These are phyloP conservation scores for Oryza longistaminata DNA, from an alignment of 176 grass and related monocot genomes.

Conservation along the genomic window DNA sequence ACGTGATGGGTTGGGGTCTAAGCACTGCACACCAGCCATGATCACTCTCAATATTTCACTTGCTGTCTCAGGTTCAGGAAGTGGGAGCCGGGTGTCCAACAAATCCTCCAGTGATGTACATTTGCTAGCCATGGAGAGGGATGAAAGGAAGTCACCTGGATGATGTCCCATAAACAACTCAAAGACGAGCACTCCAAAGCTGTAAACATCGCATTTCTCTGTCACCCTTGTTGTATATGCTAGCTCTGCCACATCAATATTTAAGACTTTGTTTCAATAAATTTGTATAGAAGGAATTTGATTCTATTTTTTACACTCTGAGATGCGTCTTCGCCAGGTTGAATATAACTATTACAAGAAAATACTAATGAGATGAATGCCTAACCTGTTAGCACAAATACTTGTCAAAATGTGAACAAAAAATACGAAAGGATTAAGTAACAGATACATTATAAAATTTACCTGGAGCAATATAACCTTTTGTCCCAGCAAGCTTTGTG, in stretches of 20 bases:
- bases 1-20: not conserved
- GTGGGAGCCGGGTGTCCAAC: slow-evolving; percentile 22
- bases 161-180: not conserved
- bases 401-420: too few relatives aligned
- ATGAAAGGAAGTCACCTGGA: not conserved
- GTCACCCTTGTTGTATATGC: not conserved
- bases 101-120: not conserved
- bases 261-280: not conserved
- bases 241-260: not conserved
- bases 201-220: not conserved
- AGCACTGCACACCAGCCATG: not conserved
- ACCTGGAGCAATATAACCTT: not conserved
- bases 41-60: slow-evolving; percentile 9
- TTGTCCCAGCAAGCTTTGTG: not conserved
- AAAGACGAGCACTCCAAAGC: not conserved
- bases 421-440: too few relatives aligned
- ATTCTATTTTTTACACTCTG: too few relatives aligned
- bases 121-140: not conserved
- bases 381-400: too few relatives aligned
- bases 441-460: too few relatives aligned
- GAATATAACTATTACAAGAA: too few relatives aligned
- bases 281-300: too few relatives aligned
- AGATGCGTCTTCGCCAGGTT: too few relatives aligned
- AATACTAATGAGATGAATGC: too few relatives aligned
- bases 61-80: not conserved